A percentile compares a stretch with the other conserved stretches of the same genome.
Evolutionary conservation across 345 rosid genomes (phyloP).

Genomic region (Fremontodendron californicum): DNA sequence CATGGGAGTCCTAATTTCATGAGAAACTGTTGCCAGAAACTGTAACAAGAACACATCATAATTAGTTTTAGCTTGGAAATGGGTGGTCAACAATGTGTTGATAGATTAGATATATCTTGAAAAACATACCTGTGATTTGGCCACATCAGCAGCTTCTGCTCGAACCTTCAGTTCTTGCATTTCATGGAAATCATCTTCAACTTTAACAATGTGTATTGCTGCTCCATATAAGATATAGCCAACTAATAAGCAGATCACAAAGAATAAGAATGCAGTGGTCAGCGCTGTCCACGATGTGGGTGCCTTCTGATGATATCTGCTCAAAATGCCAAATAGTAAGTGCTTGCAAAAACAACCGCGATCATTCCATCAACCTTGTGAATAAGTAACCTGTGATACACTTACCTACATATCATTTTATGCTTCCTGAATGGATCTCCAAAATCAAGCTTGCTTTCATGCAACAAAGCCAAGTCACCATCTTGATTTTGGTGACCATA

Average conservation of each 20-base stretch:
- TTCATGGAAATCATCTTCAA: constrained; percentile 79
- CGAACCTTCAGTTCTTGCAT: constrained; percentile 78
- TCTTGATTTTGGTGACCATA: constrained; percentile 80
- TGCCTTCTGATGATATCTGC: constrained; percentile 87
- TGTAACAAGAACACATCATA: constrained; percentile 31
- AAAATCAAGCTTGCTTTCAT: constrained; percentile 83
- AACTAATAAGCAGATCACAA: constrained; percentile 66
- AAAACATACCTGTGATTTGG: constrained; percentile 73
- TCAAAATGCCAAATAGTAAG: constrained; percentile 13
- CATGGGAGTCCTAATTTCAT: constrained; percentile 98
- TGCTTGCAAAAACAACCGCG: constrained; percentile 2
- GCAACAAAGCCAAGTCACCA: constrained; percentile 67
- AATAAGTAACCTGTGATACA: constrained; percentile 13
- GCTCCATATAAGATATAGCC: constrained; percentile 85
- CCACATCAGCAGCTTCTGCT: constrained; percentile 99
- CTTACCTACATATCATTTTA: constrained; percentile 86
- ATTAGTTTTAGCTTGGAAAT: constrained; percentile 1
- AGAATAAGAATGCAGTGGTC: constrained; percentile 64
- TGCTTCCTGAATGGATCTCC: constrained; percentile 97
- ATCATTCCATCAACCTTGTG: constrained; percentile 2
- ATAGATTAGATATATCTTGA: constrained; percentile 1
- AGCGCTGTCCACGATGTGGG: constrained; percentile 66
- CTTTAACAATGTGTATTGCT: constrained; percentile 74
- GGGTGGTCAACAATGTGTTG: background rate
- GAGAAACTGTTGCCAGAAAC: constrained; percentile 98